Conservation (phyloP, 2,329 filamentous ascomycete species). For the Anisogramma anomala region DNA sequence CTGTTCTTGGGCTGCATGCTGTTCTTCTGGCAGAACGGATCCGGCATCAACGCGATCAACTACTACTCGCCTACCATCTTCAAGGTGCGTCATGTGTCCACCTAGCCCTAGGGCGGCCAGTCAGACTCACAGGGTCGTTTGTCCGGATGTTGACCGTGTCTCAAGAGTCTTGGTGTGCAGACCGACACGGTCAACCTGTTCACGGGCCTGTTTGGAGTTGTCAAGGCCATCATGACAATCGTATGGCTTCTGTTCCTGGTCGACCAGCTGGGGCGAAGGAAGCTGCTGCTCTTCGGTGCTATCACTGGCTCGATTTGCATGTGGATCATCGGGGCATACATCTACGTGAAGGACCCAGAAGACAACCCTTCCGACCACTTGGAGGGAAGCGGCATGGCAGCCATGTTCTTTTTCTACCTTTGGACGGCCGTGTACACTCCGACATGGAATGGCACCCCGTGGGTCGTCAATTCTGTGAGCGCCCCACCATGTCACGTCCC, state of each 20-base stretch:
- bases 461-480: constrained; percentile 52
- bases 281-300: constrained; percentile 54
- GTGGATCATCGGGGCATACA: constrained; percentile 53
- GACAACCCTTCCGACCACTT: constrained; percentile 21
- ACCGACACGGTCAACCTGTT: constrained; percentile 39
- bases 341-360: constrained; percentile 35
- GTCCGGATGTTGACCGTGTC: constrained; percentile 32
- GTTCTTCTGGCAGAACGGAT: constrained; percentile 57
- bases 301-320: constrained; percentile 47
- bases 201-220: constrained; percentile 65
- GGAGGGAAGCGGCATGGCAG: constrained; percentile 38
- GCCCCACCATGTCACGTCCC: neutral
- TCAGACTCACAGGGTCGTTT: neutral
- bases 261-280: constrained; percentile 44
- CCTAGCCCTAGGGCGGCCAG: constrained; percentile 25
- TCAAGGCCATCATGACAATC: constrained; percentile 58
- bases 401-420: constrained; percentile 62
- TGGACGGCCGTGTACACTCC: constrained; percentile 64
- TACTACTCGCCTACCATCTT: constrained; percentile 46
- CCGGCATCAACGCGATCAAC: constrained; percentile 26
- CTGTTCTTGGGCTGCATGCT: constrained; percentile 52
- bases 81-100: constrained; percentile 28
- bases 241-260: constrained; percentile 60
- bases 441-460: constrained; percentile 62
- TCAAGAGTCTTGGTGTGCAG: constrained; percentile 40